These are phyloP conservation scores for Stramenopiles sp. DNA, from an alignment of 352 stramenopile genomes.

Conservation along the genomic window DNA sequence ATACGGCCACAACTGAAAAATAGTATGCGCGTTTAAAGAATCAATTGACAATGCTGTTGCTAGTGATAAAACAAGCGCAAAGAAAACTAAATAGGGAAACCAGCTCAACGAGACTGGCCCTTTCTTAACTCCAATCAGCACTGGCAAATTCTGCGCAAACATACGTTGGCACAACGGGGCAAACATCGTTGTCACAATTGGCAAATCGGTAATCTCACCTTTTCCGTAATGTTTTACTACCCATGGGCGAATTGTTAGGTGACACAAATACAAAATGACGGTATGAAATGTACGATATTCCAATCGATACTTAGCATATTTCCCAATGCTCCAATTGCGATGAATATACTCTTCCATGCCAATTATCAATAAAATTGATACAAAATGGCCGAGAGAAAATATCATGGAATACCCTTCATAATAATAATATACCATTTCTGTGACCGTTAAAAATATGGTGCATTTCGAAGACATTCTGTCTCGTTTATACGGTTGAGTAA, in stretches of 20 bases:
- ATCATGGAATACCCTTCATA: constrained; percentile 1
- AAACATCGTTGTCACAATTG: constrained; percentile 3
- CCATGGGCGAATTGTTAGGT: background rate
- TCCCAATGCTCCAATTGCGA: constrained; percentile 3
- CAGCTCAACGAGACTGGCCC: background rate
- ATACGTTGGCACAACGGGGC: background rate
- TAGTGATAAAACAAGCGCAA: background rate
- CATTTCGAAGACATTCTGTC: background rate
- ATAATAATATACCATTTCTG: constrained; percentile 9
- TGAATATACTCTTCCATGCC: constrained; percentile 6
- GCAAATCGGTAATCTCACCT: background rate
- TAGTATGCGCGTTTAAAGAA: background rate
- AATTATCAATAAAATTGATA: constrained; percentile 1
- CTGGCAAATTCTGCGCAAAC: constrained; percentile 2
- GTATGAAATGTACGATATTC: constrained; percentile 6
- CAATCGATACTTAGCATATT: constrained; percentile 8
- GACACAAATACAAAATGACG: background rate
- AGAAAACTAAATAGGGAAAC: constrained; percentile 3
- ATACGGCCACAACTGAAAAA: constrained; percentile 3
- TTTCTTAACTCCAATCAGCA: background rate
- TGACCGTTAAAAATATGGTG: background rate
- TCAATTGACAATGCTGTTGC: constrained; percentile 1
- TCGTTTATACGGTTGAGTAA: constrained; percentile 8
- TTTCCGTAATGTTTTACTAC: constrained; percentile 8
- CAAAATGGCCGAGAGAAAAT: background rate